A percentile compares a stretch with the other conserved stretches of the same genome.
Conservation (phyloP, 2,329 filamentous ascomycete genomes). For the Hypoxylon rubiginosum region DNA sequence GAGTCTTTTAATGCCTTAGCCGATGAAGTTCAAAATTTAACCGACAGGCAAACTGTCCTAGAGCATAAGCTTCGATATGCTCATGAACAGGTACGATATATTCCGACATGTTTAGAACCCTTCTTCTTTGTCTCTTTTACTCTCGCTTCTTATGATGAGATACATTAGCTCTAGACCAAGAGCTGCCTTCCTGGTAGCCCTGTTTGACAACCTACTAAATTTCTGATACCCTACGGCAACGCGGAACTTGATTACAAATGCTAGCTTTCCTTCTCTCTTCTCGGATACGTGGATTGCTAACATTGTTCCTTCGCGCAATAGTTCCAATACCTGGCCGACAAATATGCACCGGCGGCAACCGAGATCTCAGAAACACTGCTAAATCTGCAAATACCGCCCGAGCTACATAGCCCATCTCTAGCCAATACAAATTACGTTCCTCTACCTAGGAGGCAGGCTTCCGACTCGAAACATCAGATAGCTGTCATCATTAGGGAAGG, state of each 20-base stretch:
- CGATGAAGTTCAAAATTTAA: constrained; percentile 73
- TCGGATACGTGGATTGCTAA: constrained; percentile 30
- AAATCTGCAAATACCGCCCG: constrained; percentile 75
- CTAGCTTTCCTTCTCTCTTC: constrained; percentile 1
- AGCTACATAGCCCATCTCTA: constrained; percentile 60
- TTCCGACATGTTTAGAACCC: not conserved
- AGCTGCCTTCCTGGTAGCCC: constrained; percentile 68
- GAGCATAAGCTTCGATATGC: constrained; percentile 77
- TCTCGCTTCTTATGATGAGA: constrained; percentile 57
- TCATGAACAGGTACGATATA: constrained; percentile 71
- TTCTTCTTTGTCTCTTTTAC: constrained; percentile 14
- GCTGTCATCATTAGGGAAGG: constrained; percentile 75
- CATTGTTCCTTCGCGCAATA: constrained; percentile 51
- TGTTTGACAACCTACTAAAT: constrained; percentile 71
- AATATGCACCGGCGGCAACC: constrained; percentile 74
- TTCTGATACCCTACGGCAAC: constrained; percentile 54
- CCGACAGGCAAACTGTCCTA: constrained; percentile 73
- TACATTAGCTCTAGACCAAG: constrained; percentile 87
- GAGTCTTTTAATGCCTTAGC: constrained; percentile 75
- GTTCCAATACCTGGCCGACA: constrained; percentile 76
- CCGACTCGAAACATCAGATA: constrained; percentile 68
- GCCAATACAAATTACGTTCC: constrained; percentile 66
- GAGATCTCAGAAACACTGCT: constrained; percentile 76
- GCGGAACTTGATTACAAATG: constrained; percentile 18
- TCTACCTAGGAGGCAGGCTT: constrained; percentile 63